phyloP scores from a whole-genome alignment of 148 eudicot species.

The Silene conica region DNA sequence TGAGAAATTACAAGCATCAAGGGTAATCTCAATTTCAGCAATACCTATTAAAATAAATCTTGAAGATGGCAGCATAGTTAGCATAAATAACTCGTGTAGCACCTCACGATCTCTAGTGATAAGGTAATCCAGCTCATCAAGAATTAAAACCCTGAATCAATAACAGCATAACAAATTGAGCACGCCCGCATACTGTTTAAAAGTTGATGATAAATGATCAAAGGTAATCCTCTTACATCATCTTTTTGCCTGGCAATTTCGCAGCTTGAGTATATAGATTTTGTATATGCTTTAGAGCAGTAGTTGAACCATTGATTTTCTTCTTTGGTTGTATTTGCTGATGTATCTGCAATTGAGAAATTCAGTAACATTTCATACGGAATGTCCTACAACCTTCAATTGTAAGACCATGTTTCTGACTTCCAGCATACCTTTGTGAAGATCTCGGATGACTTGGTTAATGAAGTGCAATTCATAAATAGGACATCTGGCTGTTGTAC shows the following conservation, averaged over 20 bases:
- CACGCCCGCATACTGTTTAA: neutral
- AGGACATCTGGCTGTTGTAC: constrained; percentile 63
- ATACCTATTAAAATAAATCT: constrained; percentile 75
- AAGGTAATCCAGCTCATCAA: constrained; percentile 86
- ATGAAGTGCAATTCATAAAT: constrained; percentile 75
- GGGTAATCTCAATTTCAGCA: neutral
- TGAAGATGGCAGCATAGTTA: constrained; percentile 77
- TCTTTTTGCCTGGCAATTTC: constrained; percentile 37
- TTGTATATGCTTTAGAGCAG: constrained; percentile 66
- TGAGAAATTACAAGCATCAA: neutral
- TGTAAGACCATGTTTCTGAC: neutral
- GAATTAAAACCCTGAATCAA: constrained; percentile 54
- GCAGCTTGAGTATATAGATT: constrained; percentile 48
- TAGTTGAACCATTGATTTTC: constrained; percentile 39
- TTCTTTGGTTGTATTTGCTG: constrained; percentile 45
- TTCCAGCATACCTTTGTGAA: constrained; percentile 65
- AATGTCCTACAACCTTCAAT: neutral
- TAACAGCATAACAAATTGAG: neutral
- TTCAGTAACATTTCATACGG: constrained; percentile 1
- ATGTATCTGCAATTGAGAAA: constrained; percentile 46
- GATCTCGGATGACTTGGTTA: constrained; percentile 61
- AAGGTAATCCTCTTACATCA: constrained; percentile 57
- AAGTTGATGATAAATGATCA: neutral
- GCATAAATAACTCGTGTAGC: constrained; percentile 90
- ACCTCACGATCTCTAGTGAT: constrained; percentile 82